Evolutionary conservation across 371 early-diverging fungal genomes (phyloP), one percentile per base, ranked within the genome.

Genomic region (Gilbertella persicaria): DNA sequence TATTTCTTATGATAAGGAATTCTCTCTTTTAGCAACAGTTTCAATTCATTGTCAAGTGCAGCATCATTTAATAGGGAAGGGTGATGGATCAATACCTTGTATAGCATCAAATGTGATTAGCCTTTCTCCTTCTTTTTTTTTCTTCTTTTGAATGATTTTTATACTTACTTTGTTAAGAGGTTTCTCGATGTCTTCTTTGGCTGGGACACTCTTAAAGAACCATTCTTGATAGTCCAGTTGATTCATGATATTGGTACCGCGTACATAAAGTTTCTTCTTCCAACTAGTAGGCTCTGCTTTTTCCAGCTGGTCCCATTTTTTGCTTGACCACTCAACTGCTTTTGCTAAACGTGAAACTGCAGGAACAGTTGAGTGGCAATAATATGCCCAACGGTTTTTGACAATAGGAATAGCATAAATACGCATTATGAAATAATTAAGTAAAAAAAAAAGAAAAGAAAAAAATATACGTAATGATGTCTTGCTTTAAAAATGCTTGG

Each of bases 131-230:
- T 21, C 8, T 7, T 53, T 3, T 0, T 38, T 44, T 46, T 14
- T 21, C 17, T 36, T 35, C 38, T 10, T 55, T 38, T 37, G 4
- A 26, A 21, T 6, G 23, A 17, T 25, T 33, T 51, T 39, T 20
- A 20, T 40, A 49, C 26, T 48, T 71, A 83, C 82, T 69, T 62
- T 68, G 37, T 70, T 71, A 13, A 68, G 46, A 24, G 66, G 62
- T 45, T 63, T 56, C 48, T 66, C 54, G 4, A 69, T 38, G 33
- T 82, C 82, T 49, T 78, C 77, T 37, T 76, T 76, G 12, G 66
- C 55, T 4, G 91, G 91, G 2, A 93, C 74, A 30, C 77, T 82
- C 58, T 90, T 93, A 50, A 93, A 69, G 60, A 91, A 91, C 63
- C 82, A 88, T 66, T 93, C 93, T 39, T 83, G 82, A 55, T 89